Percentiles rank a stretch among this genome's conserved stretches.
phyloP scores from a whole-genome alignment of 352 stramenopile species.

The Elongisporangium prolatum region DNA sequence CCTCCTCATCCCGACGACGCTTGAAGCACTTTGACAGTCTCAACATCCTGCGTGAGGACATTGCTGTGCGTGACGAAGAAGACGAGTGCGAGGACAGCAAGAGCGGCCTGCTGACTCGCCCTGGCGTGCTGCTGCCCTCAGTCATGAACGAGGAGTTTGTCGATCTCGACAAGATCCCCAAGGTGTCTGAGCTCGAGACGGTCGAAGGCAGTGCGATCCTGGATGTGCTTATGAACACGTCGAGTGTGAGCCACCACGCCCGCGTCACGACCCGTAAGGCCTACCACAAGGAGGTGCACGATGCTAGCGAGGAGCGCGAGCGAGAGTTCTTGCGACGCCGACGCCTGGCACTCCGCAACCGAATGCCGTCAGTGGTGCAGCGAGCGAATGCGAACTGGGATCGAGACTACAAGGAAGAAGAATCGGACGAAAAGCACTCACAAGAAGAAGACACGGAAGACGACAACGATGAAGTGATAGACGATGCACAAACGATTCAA shows the following conservation, averaged over 20 bases:
- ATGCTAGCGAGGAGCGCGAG: slow-evolving; percentile 47
- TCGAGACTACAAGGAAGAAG: slow-evolving; percentile 7
- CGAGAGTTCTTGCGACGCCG: slow-evolving; percentile 35
- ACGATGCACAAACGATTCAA: slow-evolving; percentile 12
- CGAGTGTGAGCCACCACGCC: background rate
- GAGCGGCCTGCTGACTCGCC: background rate
- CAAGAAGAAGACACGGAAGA: slow-evolving; percentile 34
- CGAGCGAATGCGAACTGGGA: slow-evolving; percentile 22
- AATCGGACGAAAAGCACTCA: slow-evolving; percentile 14
- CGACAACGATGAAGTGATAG: slow-evolving; percentile 31
- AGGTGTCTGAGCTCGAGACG: slow-evolving; percentile 41
- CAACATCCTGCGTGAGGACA: slow-evolving; percentile 7
- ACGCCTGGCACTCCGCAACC: slow-evolving; percentile 31
- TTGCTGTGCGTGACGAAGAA: slow-evolving; percentile 7
- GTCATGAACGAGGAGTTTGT: slow-evolving; percentile 28
- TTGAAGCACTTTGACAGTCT: slow-evolving; percentile 18
- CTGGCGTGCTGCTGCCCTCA: background rate
- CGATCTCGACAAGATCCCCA: slow-evolving; percentile 30
- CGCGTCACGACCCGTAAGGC: background rate
- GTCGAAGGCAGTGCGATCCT: slow-evolving; percentile 67
- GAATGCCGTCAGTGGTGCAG: slow-evolving; percentile 21
- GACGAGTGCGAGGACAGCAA: slow-evolving; percentile 6
- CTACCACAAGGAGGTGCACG: slow-evolving; percentile 23
- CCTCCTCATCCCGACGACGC: background rate
- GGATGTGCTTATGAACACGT: slow-evolving; percentile 32